Evolutionary conservation across 1,284 basidiomycete species (phyloP), one percentile per base, ranked within the genome.

Genomic region (Tilletia walkeri): DNA sequence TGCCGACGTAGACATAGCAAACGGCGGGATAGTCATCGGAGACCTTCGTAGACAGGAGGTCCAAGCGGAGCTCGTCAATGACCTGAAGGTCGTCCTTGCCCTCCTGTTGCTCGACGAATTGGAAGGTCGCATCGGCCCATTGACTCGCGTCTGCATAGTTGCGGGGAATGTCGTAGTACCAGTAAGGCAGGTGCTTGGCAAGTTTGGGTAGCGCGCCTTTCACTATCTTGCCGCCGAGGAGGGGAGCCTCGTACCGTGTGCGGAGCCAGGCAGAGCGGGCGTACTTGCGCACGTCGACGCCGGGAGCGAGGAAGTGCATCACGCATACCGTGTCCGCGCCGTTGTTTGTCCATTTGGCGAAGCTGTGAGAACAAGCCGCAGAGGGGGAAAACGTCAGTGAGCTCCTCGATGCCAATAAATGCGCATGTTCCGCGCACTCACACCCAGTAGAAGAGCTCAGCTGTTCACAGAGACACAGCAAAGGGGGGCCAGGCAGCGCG

Each of bases 401-500:
- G 10, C 20, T 14, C n/a, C 14, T 16, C 20, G 9, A 30, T 16
- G 30, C 34, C 56, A 53, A 30, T 53, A n/a, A 1, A 30, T 30
- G 50, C 50, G 50, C n/a, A 53, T 38, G 12, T 14, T 16, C 30
- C 2, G 14, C 14, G 1, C 10, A 61, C 56, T 24, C 36, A 61
- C 56, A 61, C 56, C 56, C 56, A 61, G 56, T 34, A 61, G 56
- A 61, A 61, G 56, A 61, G 56, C 34, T 61, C 56, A 5, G 20
- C 56, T 61, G 4, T 20, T 9, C 20, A 36, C 20, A 61, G n/a
- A 61, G 56, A 61, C 14, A 16, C 4, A 38, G 56, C 36, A 34
- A 5, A 38, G 56, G 36, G 9, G 12, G 20, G 53, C 24, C 53
- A 18, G 53, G 53, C 14, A 10, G 53, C 24, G 12, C 53, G 1